Evolutionary conservation across 164 flowering plant genomes (phyloP), one percentile per base, ranked within the genome.

Genomic region (Stephania japonica): DNA sequence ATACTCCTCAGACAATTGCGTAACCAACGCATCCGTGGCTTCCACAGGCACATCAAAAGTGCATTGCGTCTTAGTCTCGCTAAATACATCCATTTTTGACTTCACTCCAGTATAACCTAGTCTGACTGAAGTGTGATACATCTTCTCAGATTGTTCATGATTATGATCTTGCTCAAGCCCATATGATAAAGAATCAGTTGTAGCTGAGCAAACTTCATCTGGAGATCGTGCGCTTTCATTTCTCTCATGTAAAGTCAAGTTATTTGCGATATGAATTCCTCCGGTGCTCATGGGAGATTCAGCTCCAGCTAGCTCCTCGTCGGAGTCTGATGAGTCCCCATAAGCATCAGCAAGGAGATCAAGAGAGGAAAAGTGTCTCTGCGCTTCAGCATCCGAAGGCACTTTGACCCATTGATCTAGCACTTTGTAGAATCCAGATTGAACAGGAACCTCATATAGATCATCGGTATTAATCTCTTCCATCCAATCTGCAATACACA

Each of bases 261-360:
- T 65, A 50, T 78, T 82, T 66, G 67, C 76, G 7, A 61, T 38
- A 41, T 76, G 75, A 69, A 72, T 78, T 76, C 78, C 84, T 72
- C 77, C 76, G 66, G 62, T 72, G 70, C 66, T 53, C 13, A 67
- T 68, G 70, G 83, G 67, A 67, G 83, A 70, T 75, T 84, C 78
- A 69, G 79, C 76, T 72, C 80, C 81, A 77, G 41, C 69, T 27
- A 77, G 82, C 42, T 89, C 97, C 26, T 88, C 91, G 59, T 95
- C 99, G 56, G 97, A 89, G 67, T 95, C 99, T 14, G 97, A 92
- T 59, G 92, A 84, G 76, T 87, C 80, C 71, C 91, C 97, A 80
- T 95, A 95, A 24, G 83, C 81, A 76, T 78, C 74, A 78, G 98
- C 99, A 49, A 95, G 79, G 23, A 95, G 83, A 64, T 88, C 88